A percentile compares a stretch with the other conserved stretches of the same genome.
These are phyloP conservation scores for Malus sylvestris DNA, from an alignment of 306 rosid genomes.

Conservation along the genomic window DNA sequence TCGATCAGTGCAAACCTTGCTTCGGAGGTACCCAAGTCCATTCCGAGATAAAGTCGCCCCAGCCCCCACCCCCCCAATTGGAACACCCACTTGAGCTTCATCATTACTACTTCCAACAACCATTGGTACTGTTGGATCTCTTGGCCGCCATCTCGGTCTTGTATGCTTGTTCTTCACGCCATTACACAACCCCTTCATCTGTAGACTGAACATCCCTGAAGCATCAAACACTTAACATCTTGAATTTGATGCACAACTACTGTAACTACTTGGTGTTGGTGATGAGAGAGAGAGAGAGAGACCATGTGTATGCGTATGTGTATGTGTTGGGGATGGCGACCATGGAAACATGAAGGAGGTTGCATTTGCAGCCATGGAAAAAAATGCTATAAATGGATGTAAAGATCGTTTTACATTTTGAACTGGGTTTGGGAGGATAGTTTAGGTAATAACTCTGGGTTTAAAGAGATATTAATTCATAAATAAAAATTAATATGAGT, in stretches of 20 bases:
- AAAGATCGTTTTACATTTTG: too few species aligned
- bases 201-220: constrained; percentile 9
- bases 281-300: neutral
- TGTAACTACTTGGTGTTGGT: neutral
- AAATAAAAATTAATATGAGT: too few species aligned
- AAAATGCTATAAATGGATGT: too few species aligned
- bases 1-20: constrained; percentile 81
- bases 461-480: too few species aligned
- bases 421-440: too few species aligned
- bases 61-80: neutral
- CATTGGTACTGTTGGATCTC: constrained; percentile 34
- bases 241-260: neutral
- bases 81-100: constrained; percentile 17
- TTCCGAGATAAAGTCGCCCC: constrained; percentile 62
- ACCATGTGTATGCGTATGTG: constrained; percentile 23
- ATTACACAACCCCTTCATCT: constrained; percentile 6
- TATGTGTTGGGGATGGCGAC: neutral
- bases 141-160: constrained; percentile 2
- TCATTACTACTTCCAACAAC: constrained; percentile 16
- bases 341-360: constrained; percentile 15
- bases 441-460: too few species aligned
- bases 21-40: constrained; percentile 92
- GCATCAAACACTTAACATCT: neutral
- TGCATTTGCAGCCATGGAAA: neutral
- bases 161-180: neutral